phyloP scores from a whole-genome alignment of 78 protist genomes.

The Dictyostelium intermedium region DNA sequence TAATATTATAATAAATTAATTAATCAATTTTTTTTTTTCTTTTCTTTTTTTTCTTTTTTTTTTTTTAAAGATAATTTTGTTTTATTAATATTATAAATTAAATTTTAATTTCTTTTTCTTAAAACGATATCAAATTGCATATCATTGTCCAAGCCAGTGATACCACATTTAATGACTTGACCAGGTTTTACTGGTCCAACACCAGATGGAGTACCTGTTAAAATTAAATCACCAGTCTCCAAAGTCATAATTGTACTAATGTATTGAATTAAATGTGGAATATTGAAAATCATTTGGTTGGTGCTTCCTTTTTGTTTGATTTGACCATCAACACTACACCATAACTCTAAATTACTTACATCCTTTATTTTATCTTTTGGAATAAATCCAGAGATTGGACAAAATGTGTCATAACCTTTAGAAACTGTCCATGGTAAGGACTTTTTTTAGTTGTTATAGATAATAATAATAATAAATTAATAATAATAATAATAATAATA shows the following conservation, averaged over 20 bases:
- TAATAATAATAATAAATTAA: too few species aligned
- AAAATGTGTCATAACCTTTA: constrained; percentile 81
- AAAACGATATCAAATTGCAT: constrained; percentile 45
- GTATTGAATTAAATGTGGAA: constrained; percentile 68
- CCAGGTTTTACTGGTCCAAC: constrained; percentile 80
- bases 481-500: not conserved
- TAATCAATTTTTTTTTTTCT: not conserved
- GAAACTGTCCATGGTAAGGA: constrained; percentile 63
- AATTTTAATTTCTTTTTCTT: constrained; percentile 12
- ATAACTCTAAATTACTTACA: constrained; percentile 44
- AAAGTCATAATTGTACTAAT: constrained; percentile 81
- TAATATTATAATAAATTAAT: not conserved
- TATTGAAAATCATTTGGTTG: constrained; percentile 54
- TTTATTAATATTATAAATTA: too few species aligned
- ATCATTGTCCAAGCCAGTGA: constrained; percentile 15
- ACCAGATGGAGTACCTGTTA: constrained; percentile 82
- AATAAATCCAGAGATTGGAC: constrained; percentile 77
- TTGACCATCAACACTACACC: constrained; percentile 76
- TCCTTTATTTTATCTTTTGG: constrained; percentile 75
- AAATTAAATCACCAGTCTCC: constrained; percentile 73
- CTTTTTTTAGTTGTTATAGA: too few species aligned
- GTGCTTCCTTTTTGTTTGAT: constrained; percentile 75
- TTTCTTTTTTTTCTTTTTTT: not conserved
- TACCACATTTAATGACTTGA: constrained; percentile 58
- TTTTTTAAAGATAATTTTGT: not conserved